Evolutionary conservation across 805 yeast species (phyloP), one percentile per base, ranked within the genome.

Genomic region (Saccharomyces jurei): DNA sequence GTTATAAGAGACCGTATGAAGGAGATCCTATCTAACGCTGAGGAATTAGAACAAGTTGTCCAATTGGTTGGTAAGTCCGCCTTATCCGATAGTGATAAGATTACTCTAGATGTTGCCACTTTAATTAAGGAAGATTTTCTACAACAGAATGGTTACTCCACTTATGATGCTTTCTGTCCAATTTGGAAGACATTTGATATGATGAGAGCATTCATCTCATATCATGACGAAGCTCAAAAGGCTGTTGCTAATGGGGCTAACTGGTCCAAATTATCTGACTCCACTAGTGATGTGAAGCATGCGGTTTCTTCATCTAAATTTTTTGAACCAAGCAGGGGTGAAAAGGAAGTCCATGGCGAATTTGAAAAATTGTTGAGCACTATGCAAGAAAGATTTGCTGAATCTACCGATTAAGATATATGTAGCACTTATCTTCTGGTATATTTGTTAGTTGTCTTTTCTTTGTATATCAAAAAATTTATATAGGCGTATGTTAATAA

Each of bases 21-120:
- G 75, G 99, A 94, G 78, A 92, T 94, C 64, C 78, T 94, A 65
- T 86, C 98, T 41, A 89, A 87, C 72, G 99, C 99, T 54, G 99
- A 94, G 77, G 99, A 94, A 75, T 81, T 94, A 69, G 99, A 94
- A 76, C 98, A 94, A 78, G 99, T 94, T 64, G 99, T 94, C 58
- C 99, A 94, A 78, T 83, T 94, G 71, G 99, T 94, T 58, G 99
- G 99, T 79, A 94, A 94, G 77, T 87, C 96, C 58, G 98, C 99
- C 4, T 79, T 94, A 64, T 89, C 97, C 9, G 99, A 94, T 71
- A 80, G 96, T 44, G 99, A 94, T 75, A 94, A 94, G 79, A 94
- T 94, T 73, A 87, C 97, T 27, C 80, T 94, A 70, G 99, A 94
- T 70, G 97, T 92, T 54, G 83, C 98, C 27, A 78, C 80, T 29